Evolutionary conservation across 768 basidiomycete genomes (phyloP), one percentile per base, ranked within the genome.

Genomic region (Candolleomyces aberdarensis): DNA sequence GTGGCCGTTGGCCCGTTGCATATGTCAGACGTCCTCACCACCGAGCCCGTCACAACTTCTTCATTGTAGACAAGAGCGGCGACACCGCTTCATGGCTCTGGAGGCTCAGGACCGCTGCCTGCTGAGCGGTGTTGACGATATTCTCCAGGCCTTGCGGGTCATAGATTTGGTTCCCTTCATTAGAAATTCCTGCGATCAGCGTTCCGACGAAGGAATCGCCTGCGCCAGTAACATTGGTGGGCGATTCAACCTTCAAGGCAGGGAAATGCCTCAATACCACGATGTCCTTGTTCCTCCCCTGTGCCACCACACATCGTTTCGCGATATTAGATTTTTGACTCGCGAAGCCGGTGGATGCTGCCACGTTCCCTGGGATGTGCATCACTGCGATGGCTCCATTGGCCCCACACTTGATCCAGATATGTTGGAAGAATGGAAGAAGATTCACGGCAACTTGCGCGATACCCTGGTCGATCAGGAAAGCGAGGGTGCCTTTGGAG

Each of bases 121-220:
- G 73, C 67, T 94, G 93, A 9, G 89, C 88, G 32, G 76, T 69
- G 19, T 72, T 72, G 14, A 94, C 76, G 3, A 79, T 70, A 17
- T 69, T 64, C 0, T 77, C 76, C 59, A 92, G 66, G 2, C 74
- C 65, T 3, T 62, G 60, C 13, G 82, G 84, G 58, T 77, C 72
- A n/a, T 76, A 71, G 60, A 90, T 83, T 5, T 75, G 69, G 22
- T 70, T 65, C 10, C 78, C 80, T 20, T 78, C 65, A 6, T 78
- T 71, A 13, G 78, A 74, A n/a, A 94, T 72, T 9, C 78, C 76
- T 5, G 93, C 89, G n/a, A 96, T 72, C 32, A 97, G 68, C 1
- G 89, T 85, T 6, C 95, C 96, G 1, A 92, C 94, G 26, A 97
- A 83, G 3, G 92, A 88, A 74, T 98, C 96, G 0, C 96, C 96